Percentiles rank a stretch among this genome's conserved stretches.
These are phyloP conservation scores for Hypericum androsaemum DNA, from an alignment of 345 rosid genomes.

Conservation along the genomic window DNA sequence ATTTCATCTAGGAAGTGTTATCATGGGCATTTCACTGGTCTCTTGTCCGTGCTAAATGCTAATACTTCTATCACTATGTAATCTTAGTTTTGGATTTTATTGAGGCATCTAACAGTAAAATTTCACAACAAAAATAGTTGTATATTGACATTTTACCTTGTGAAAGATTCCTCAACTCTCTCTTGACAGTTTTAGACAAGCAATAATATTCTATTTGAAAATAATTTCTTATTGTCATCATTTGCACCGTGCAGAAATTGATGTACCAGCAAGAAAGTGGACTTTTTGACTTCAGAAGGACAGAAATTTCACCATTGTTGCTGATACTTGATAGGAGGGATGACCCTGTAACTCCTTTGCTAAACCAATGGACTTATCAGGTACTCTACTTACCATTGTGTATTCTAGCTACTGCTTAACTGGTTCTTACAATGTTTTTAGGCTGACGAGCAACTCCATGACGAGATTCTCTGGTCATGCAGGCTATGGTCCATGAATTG, in stretches of 20 bases:
- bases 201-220: background rate
- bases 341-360: constrained; percentile 89
- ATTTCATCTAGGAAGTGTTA: no score
- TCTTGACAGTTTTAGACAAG: background rate
- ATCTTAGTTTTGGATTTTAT: no score
- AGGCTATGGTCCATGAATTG: constrained; percentile 98
- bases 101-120: no score
- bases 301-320: constrained; percentile 78
- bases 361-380: constrained; percentile 99
- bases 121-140: no score
- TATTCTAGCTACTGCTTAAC: background rate
- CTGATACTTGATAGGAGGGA: constrained; percentile 90
- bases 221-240: constrained; percentile 5
- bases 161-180: background rate
- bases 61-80: no score
- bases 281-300: constrained; percentile 87
- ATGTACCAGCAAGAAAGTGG: constrained; percentile 99
- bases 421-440: background rate
- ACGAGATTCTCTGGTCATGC: constrained; percentile 13
- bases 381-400: constrained; percentile 26
- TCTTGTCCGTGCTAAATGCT: no score
- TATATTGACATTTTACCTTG: no score
- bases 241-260: constrained; percentile 53
- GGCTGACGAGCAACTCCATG: constrained; percentile 12
- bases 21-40: no score